Evolutionary conservation across 305 asterid species (phyloP), one percentile per base, ranked within the genome.

Genomic region (Rubia peregrina): DNA sequence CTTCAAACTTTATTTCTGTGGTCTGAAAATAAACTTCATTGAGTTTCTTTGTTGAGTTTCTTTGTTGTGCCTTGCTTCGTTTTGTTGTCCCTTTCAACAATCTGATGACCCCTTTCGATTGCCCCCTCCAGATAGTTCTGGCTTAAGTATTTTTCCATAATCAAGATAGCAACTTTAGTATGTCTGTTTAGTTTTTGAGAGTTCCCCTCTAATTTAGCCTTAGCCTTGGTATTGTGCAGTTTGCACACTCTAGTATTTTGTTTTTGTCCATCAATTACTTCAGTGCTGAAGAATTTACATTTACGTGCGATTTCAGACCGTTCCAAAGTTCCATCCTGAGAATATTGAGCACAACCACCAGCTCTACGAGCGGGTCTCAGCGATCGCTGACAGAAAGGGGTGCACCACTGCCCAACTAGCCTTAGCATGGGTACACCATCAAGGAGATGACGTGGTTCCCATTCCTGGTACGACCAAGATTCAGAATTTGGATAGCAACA

Each of bases 241-340:
- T 21, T 30, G 33, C 33, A 30, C 33, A 30, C 33, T 30, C 2
- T 30, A 30, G 33, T 30, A 30, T 30, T 30, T 30, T 30, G 33
- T 30, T 30, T 9, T 57, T 56, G 61, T 21, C 13, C 14, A 62
- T 33, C 41, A 19, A 14, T 9, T 33, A 33, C 46, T 33, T 2
- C 8, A 62, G 24, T 17, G 46, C 46, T 62, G 46, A 62, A 6
- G 13, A 16, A 13, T 9, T 62, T 14, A 12, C 19, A 60, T 62
- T 16, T 26, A 4, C 36, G 21, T 40, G 14, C 12, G 1, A 8
- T 60, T 26, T 9, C 42, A 49, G 79, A 57, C 26, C 9, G 46
- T 76, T 9, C 73, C 75, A 7, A 76, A 65, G 65, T 76, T 76
- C n/a, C 70, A 59, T 19, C 38, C 68, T 4, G 79, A 76, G 33